Evolutionary conservation across 805 yeast genomes (phyloP).

Genomic region (Ogataea philodendri): DNA sequence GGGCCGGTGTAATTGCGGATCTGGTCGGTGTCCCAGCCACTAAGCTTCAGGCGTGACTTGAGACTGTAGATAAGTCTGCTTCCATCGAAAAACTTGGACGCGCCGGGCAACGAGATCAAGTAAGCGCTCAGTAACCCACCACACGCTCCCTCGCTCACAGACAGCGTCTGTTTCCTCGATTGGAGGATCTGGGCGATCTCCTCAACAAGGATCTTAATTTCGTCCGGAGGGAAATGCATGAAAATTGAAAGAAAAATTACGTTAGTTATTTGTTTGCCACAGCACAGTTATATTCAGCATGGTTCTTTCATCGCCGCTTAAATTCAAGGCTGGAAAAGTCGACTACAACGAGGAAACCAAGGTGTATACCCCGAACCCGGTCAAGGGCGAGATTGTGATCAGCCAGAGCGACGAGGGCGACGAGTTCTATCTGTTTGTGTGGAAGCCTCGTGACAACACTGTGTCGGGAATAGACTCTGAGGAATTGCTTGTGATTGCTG

Average conservation of each 20-base stretch:
- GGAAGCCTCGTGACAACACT: constrained; percentile 64
- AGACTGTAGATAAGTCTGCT: constrained; percentile 79
- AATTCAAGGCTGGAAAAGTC: constrained; percentile 79
- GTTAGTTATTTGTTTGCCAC: constrained; percentile 11
- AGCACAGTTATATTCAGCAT: constrained; percentile 4
- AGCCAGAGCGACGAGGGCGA: constrained; percentile 67
- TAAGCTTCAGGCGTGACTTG: constrained; percentile 66
- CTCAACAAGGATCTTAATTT: constrained; percentile 47
- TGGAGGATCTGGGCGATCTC: constrained; percentile 58
- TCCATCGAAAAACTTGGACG: constrained; percentile 79
- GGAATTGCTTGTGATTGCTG: constrained; percentile 74
- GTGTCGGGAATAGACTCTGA: constrained; percentile 46
- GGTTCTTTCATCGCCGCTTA: constrained; percentile 30
- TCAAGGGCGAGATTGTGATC: constrained; percentile 64
- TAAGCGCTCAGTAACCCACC: constrained; percentile 85
- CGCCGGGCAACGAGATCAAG: constrained; percentile 80
- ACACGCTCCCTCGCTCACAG: constrained; percentile 86
- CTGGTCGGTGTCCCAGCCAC: constrained; percentile 77
- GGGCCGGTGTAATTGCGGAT: constrained; percentile 79
- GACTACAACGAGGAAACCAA: constrained; percentile 59
- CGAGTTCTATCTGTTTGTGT: constrained; percentile 63
- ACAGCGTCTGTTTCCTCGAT: constrained; percentile 58
- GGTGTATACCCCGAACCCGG: constrained; percentile 65
- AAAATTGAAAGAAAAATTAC: constrained; percentile 1
- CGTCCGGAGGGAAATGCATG: constrained; percentile 60